phyloP scores from a whole-genome alignment of 2,329 filamentous ascomycete genomes.

The Fusarium oxysporum region DNA sequence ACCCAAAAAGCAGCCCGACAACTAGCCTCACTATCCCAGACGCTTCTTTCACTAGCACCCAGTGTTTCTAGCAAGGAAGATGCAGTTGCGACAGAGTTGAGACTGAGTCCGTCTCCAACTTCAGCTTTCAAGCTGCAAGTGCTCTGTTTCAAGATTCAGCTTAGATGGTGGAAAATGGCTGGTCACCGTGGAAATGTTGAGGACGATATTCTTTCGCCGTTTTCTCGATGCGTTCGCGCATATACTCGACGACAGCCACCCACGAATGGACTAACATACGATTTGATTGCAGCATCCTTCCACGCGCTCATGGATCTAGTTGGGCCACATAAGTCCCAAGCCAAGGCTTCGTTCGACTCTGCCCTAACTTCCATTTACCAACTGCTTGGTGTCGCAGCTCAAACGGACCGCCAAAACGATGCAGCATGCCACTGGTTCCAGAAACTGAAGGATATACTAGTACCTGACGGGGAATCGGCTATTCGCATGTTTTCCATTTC shows the following conservation, averaged over 20 bases:
- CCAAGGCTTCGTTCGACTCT: slow-evolving; percentile 53
- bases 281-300: slow-evolving; percentile 49
- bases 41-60: slow-evolving; percentile 73
- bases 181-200: slow-evolving; percentile 69
- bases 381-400: slow-evolving; percentile 61
- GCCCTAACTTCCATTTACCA: slow-evolving; percentile 64
- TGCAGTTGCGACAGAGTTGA: slow-evolving; percentile 61
- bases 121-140: slow-evolving; percentile 72
- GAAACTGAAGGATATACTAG: slow-evolving; percentile 56
- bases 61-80: slow-evolving; percentile 75
- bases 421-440: slow-evolving; percentile 68
- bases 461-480: slow-evolving; percentile 56
- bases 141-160: slow-evolving; percentile 69
- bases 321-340: slow-evolving; percentile 50
- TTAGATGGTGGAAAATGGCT: slow-evolving; percentile 74
- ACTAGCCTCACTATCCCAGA: slow-evolving; percentile 73
- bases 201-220: slow-evolving; percentile 74
- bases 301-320: slow-evolving; percentile 50
- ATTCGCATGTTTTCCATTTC: slow-evolving; percentile 64
- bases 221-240: slow-evolving; percentile 71
- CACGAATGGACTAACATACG: slow-evolving; percentile 52
- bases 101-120: slow-evolving; percentile 67
- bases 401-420: slow-evolving; percentile 58
- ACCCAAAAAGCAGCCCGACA: slow-evolving; percentile 71
- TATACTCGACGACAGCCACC: slow-evolving; percentile 66